Percentiles rank a stretch among this genome's conserved stretches.
These are phyloP conservation scores for Umbelopsis sp. DNA, from an alignment of 371 early-diverging fungal species.

Conservation along the genomic window DNA sequence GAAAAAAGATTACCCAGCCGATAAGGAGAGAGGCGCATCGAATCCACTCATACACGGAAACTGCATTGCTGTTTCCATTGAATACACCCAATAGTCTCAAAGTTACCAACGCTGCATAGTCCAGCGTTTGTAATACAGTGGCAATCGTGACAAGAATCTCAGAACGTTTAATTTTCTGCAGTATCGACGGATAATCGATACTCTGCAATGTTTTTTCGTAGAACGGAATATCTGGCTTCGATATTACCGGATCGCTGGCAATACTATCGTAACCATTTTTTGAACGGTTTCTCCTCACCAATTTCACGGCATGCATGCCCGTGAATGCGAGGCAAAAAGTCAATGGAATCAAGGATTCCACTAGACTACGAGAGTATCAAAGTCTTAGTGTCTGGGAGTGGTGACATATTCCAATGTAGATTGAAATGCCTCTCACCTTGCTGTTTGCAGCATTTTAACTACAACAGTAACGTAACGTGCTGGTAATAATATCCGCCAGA, in stretches of 20 bases:
- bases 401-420: neutral
- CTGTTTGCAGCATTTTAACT: neutral
- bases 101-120: neutral
- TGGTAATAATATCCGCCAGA: no score
- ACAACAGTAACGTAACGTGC: neutral
- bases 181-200: conserved; percentile 9
- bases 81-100: neutral
- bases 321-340: conserved; percentile 1
- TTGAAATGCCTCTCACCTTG: neutral
- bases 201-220: conserved; percentile 18
- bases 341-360: conserved; percentile 4
- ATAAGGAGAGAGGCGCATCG: neutral
- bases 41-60: neutral
- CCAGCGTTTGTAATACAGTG: neutral
- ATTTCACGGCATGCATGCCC: neutral
- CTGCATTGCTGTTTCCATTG: neutral
- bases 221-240: conserved; percentile 7
- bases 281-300: neutral
- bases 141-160: neutral
- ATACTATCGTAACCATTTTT: neutral
- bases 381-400: neutral
- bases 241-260: neutral
- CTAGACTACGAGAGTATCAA: neutral
- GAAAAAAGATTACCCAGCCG: neutral
- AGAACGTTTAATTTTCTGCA: neutral